Evolutionary conservation across 306 rosid genomes (phyloP), one percentile per base, ranked within the genome.

Genomic region (Mucuna pruriens): DNA sequence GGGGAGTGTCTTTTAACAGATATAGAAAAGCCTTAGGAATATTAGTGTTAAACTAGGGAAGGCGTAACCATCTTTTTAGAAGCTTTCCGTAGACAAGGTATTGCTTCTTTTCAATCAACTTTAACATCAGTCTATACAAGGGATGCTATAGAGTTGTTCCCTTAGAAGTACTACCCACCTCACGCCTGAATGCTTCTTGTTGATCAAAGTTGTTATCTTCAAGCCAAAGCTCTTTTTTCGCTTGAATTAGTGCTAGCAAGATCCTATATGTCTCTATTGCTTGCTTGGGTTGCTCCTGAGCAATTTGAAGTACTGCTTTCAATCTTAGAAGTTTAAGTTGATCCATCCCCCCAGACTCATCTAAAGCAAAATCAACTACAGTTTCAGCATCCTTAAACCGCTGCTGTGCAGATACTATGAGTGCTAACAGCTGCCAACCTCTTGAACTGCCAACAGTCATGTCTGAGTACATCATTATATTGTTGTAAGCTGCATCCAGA

Each of bases 251-350:
- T 45, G 98, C 87, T 10, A 94, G 86, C 87, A 94, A 87, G 85
- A 91, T 74, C 84, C 95, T 88, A 83, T 88, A 91, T 76, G 94
- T 89, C 81, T 94, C 98, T 71, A 91, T 88, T 44, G 98, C 97
- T 88, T 90, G 94, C 85, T 88, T 91, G 52, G 98, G 98, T 48
- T 81, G 89, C 77, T 88, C 87, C 84, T 80, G 90, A 76, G 95
- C 80, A 83, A 94, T 86, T 87, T 88, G 91, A 58, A 94, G 91
- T 6, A 88, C 94, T 8, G 97, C 97, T 81, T 92, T 91, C 86
- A 92, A 74, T 80, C 97, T 85, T 66, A 90, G 87, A 86, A 90
- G 90, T 75, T 85, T 90, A 69, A 90, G 82, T 46, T 94, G 97
- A 85, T 89, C 98, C 76, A 29, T 80, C 81, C 82, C 84, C 45